A percentile compares a stretch with the other conserved stretches of the same genome.
Conservation (phyloP, 148 eudicot species). For the Nyssa sinensis region DNA sequence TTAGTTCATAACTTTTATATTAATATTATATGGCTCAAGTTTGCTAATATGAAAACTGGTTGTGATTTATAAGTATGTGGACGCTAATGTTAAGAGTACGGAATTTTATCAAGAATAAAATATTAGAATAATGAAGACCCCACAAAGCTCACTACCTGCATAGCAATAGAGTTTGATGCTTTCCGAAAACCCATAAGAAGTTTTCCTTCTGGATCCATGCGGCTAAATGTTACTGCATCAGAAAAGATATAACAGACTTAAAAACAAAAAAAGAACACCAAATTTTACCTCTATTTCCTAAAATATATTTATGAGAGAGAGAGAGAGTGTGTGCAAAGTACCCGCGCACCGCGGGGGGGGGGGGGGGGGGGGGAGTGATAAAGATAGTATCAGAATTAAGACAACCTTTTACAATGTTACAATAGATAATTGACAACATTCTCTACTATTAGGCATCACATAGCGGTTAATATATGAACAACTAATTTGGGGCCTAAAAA, state of each 20-base stretch:
- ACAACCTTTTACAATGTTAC: neutral
- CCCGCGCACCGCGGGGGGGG: too few species aligned
- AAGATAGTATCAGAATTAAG: neutral
- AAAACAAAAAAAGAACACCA: neutral
- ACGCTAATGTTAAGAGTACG: conserved; percentile 3
- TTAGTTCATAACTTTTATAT: conserved; percentile 19
- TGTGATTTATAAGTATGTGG: neutral
- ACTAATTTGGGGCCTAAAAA: conserved; percentile 2
- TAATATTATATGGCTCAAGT: conserved; percentile 6
- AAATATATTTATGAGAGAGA: too few species aligned
- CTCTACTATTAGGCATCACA: neutral
- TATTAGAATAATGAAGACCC: neutral
- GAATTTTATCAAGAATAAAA: neutral
- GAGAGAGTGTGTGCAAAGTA: too few species aligned
- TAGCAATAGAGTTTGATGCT: conserved; percentile 50
- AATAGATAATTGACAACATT: neutral
- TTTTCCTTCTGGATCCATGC: conserved; percentile 91
- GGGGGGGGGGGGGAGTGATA: neutral
- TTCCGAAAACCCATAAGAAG: conserved; percentile 92
- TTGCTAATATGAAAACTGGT: conserved; percentile 3
- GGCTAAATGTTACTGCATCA: conserved; percentile 83
- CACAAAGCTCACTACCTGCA: conserved; percentile 41
- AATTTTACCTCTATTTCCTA: neutral
- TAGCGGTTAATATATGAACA: neutral
- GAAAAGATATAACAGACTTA: neutral